Evolutionary conservation across 176 grass and related monocot species (phyloP).

Genomic region (Ensete glaucum): DNA sequence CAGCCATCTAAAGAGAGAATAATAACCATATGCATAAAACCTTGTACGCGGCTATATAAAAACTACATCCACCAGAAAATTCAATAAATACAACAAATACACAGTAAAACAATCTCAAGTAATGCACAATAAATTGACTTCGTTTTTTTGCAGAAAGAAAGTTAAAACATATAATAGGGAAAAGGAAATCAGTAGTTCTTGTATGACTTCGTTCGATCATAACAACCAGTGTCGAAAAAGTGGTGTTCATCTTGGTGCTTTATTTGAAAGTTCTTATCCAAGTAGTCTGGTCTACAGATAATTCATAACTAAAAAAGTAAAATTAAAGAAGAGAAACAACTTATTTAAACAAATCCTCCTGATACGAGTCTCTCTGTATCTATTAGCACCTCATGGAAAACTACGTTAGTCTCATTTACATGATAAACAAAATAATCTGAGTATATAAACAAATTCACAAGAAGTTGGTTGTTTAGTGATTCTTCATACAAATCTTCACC

Average conservation of each 20-base stretch:
- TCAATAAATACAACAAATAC: neutral
- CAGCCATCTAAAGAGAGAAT: constrained; percentile 8
- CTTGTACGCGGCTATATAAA: neutral
- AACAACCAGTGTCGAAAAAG: neutral
- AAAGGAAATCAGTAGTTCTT: neutral
- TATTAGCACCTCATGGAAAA: neutral
- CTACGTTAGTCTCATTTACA: no score
- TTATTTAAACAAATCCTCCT: neutral
- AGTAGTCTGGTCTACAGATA: neutral
- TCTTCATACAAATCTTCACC: no score
- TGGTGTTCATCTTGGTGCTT: neutral
- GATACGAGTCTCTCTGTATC: neutral
- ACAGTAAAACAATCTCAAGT: no score
- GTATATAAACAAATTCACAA: no score
- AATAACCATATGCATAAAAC: neutral
- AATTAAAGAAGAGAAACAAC: neutral
- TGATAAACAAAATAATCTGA: no score
- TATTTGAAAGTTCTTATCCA: neutral
- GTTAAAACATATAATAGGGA: neutral
- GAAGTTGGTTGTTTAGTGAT: no score
- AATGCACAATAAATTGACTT: no score
- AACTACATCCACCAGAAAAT: neutral
- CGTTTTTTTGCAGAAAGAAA: neutral
- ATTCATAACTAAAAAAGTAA: neutral
- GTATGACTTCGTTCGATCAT: neutral